These are phyloP conservation scores for Blastobotrys aristatus DNA, from an alignment of 1,139 yeast genomes.

Conservation along the genomic window DNA sequence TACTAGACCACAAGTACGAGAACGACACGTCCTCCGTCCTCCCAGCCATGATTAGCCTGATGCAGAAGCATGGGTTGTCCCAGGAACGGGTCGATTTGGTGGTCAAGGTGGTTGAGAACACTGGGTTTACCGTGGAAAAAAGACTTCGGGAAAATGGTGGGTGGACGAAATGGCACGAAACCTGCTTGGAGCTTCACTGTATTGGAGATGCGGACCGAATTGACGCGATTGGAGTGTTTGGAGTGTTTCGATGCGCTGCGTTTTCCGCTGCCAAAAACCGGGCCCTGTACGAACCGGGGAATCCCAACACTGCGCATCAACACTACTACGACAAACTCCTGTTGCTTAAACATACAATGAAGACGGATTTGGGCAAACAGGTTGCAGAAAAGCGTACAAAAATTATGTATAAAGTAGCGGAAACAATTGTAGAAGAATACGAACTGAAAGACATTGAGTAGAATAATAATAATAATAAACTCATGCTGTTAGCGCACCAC, in stretches of 20 bases:
- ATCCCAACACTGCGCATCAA: slow-evolving; percentile 21
- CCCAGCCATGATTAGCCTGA: not conserved
- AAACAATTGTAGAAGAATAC: slow-evolving; percentile 21
- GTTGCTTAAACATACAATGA: slow-evolving; percentile 27
- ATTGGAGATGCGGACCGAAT: slow-evolving; percentile 39
- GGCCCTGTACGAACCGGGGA: slow-evolving; percentile 24
- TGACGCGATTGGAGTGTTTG: slow-evolving; percentile 38
- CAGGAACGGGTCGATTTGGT: slow-evolving; percentile 22
- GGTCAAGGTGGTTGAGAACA: slow-evolving; percentile 27
- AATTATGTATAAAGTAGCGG: slow-evolving; percentile 26
- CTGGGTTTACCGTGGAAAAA: slow-evolving; percentile 33
- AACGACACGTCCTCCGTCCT: slow-evolving; percentile 17
- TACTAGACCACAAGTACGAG: slow-evolving; percentile 36
- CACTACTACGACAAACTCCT: slow-evolving; percentile 35
- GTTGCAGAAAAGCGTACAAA: slow-evolving; percentile 29
- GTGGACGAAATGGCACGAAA: slow-evolving; percentile 31
- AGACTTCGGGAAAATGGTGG: slow-evolving; percentile 23
- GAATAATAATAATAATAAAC: not conserved
- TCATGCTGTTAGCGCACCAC: slow-evolving; percentile 2
- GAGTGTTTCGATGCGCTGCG: slow-evolving; percentile 35
- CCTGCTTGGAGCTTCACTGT: slow-evolving; percentile 31
- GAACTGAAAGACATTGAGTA: slow-evolving; percentile 6
- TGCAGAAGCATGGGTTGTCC: slow-evolving; percentile 20
- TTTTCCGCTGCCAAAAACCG: slow-evolving; percentile 31
- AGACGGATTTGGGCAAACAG: slow-evolving; percentile 29